Evolutionary conservation across 2,329 filamentous ascomycete genomes (phyloP).

Genomic region (Fusarium bactridioides): DNA sequence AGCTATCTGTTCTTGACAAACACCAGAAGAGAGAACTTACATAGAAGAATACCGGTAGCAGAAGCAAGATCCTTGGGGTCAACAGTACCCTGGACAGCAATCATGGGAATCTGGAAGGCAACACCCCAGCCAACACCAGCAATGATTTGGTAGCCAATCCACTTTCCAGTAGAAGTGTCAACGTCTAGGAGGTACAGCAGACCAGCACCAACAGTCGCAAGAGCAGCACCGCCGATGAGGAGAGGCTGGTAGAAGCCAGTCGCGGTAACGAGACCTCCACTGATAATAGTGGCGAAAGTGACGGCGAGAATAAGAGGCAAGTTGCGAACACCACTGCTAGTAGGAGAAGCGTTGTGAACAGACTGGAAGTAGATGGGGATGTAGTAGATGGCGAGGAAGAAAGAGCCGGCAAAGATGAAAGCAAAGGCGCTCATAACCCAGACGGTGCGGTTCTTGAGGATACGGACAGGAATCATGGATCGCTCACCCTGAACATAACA

Average conservation of each 20-base stretch:
- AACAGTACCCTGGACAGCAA: conserved; percentile 55
- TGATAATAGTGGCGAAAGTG: conserved; percentile 51
- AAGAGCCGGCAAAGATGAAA: conserved; percentile 54
- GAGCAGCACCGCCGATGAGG: conserved; percentile 54
- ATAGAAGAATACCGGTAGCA: conserved; percentile 57
- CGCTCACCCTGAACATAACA: conserved; percentile 56
- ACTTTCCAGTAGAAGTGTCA: conserved; percentile 50
- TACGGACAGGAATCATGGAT: conserved; percentile 52
- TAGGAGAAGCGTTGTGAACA: conserved; percentile 51
- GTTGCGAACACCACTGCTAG: conserved; percentile 53
- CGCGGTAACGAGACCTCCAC: conserved; percentile 50
- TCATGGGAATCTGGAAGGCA: conserved; percentile 59
- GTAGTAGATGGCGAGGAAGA: conserved; percentile 57
- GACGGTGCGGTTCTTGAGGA: conserved; percentile 51
- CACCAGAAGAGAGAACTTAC: conserved; percentile 37
- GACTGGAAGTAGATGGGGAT: conserved; percentile 58
- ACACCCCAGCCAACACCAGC: conserved; percentile 57
- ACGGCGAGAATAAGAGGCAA: conserved; percentile 56
- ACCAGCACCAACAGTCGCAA: conserved; percentile 55
- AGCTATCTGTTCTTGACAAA: neutral
- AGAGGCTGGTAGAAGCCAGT: conserved; percentile 54
- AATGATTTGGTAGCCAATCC: conserved; percentile 64
- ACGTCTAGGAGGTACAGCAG: conserved; percentile 53
- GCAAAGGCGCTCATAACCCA: conserved; percentile 48
- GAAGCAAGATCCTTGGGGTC: conserved; percentile 54